These are phyloP conservation scores for Quercus bicolor DNA, from an alignment of 306 rosid genomes.

Conservation along the genomic window DNA sequence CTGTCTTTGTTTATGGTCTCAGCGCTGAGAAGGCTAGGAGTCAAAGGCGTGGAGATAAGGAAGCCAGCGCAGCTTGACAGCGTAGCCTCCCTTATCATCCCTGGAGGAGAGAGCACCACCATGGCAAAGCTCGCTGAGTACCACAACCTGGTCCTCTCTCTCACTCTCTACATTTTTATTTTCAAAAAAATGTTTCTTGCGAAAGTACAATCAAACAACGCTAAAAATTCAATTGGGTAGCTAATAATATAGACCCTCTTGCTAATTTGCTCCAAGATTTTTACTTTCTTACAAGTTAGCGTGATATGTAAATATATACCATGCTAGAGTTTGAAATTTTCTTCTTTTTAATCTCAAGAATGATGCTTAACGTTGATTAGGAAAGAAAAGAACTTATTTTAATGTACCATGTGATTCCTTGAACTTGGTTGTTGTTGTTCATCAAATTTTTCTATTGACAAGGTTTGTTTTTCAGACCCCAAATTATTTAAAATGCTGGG, in stretches of 20 bases:
- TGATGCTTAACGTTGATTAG: neutral
- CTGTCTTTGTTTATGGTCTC: constrained; percentile 6
- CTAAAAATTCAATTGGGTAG: neutral
- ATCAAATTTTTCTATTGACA: neutral
- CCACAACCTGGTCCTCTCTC: constrained; percentile 65
- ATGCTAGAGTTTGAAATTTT: neutral
- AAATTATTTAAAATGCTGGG: no score
- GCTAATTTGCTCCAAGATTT: neutral
- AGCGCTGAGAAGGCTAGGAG: constrained; percentile 86
- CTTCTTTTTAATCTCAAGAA: neutral
- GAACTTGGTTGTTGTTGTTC: neutral
- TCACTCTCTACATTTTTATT: neutral
- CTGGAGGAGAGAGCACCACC: constrained; percentile 98
- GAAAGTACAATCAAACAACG: neutral
- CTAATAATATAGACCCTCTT: neutral
- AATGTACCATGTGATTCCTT: neutral
- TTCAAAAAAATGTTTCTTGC: no score
- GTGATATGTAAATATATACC: neutral
- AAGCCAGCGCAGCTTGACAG: constrained; percentile 81
- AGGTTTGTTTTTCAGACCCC: no score
- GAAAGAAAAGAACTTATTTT: neutral
- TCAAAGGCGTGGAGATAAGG: constrained; percentile 78
- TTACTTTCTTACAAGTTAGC: neutral
- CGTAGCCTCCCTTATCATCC: constrained; percentile 77
- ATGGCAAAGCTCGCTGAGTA: constrained; percentile 94